Evolutionary conservation across 148 eudicot species (phyloP).

Genomic region (Spergularia marina): DNA sequence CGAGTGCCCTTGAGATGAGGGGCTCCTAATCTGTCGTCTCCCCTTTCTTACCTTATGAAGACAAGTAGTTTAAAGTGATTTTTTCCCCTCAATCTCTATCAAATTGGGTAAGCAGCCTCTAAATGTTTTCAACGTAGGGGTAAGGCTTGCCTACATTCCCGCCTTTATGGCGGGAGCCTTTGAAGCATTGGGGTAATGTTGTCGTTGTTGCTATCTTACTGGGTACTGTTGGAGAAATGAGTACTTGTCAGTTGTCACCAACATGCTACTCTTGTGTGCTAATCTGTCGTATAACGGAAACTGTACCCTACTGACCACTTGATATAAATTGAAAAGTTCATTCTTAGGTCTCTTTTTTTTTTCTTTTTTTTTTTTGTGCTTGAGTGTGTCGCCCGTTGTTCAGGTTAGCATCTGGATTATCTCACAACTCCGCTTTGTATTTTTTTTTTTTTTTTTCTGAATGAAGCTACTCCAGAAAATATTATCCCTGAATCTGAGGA

Average conservation of each 20-base stretch:
- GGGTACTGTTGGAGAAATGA: background rate
- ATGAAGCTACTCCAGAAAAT: conserved; percentile 35
- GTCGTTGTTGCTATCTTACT: background rate
- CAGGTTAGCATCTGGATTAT: background rate
- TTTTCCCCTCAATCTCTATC: no score
- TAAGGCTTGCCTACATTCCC: no score
- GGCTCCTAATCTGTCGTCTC: no score
- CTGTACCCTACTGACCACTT: background rate
- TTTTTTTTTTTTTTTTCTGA: background rate
- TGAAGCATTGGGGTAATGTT: background rate
- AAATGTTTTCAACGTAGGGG: no score
- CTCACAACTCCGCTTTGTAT: conserved; percentile 17
- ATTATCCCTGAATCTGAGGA: conserved; percentile 49
- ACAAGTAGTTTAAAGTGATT: no score
- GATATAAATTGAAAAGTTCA: background rate
- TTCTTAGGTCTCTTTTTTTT: background rate
- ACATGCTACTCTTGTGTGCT: no score
- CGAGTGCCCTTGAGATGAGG: no score
- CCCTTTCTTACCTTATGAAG: no score
- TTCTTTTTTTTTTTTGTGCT: background rate
- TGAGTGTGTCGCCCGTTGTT: background rate
- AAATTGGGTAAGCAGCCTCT: no score
- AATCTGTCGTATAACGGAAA: background rate
- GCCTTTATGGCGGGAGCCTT: no score
- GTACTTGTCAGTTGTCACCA: no score